Evolutionary conservation across 2,329 filamentous ascomycete genomes (phyloP), one percentile per base, ranked within the genome.

Genomic region (Aspergillus puulaauensis): DNA sequence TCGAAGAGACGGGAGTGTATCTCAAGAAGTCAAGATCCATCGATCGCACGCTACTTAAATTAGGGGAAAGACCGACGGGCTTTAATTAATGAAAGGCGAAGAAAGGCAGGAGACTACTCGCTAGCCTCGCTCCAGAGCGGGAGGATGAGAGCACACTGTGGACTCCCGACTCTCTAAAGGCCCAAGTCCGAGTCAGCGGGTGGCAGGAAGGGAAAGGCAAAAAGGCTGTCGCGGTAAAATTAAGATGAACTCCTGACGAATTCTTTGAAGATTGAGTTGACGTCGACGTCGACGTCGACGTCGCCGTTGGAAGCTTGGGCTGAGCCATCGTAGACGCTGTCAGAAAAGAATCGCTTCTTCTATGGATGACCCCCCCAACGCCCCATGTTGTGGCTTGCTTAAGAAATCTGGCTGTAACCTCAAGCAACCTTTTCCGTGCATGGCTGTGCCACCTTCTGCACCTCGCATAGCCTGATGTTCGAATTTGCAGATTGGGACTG

Each of bases 11-110:
- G 52, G 50, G 48, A 37, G 35, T 35, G 56, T 50, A 44, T 56
- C 61, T 61, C 48, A 57, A 64, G 60, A 44, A 55, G 60, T 61
- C 48, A 57, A 64, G 60, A 63, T 64, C 58, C 60, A 61, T 64
- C 59, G 61, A 65, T 65, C 61, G 63, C 49, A 56, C 59, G 54
- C 62, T 61, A 65, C 58, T 23, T 60, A 49, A 48, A 37, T 37
- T 64, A 58, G 54, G 56, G 59, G 54, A 61, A 61, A 57, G 59
- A 50, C 48, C 52, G 51, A 50, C 56, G 31, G 54, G 52, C 57
- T 61, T 50, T 52, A 55, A 56, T 63, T 49, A 52, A 57, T 27
- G 33, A 41, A 58, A 17, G 47, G 48, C 14, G 24, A 27, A 40
- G 33, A 48, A 23, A 21, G 54, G 46, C 6, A 39, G 19, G n/a